Evolutionary conservation across 495 filamentous ascomycete species (phyloP).

Genomic region (Entonaema liquescens): DNA sequence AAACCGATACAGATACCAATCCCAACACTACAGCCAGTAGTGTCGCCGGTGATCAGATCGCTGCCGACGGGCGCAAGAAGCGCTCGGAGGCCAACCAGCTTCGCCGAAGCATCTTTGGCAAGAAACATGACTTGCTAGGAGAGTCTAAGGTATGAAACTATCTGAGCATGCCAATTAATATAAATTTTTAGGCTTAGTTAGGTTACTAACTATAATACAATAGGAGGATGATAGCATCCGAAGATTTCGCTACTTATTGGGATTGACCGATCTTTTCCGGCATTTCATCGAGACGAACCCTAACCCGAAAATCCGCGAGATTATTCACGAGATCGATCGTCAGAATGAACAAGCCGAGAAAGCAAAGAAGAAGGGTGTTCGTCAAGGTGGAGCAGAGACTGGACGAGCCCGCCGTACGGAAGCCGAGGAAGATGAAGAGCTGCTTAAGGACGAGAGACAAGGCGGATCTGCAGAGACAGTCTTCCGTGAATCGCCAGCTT

Average conservation of each 20-base stretch:
- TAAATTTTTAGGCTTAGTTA: neutral
- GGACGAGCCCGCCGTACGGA: constrained; percentile 88
- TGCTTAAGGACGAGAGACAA: constrained; percentile 88
- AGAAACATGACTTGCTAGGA: constrained; percentile 89
- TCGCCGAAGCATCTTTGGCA: constrained; percentile 89
- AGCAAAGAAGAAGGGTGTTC: constrained; percentile 72
- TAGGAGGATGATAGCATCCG: constrained; percentile 96
- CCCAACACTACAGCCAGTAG: constrained; percentile 92
- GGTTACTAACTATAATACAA: constrained; percentile 36
- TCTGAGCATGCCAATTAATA: constrained; percentile 3
- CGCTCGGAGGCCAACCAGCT: constrained; percentile 85
- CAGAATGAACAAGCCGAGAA: constrained; percentile 82
- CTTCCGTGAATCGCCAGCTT: constrained; percentile 91
- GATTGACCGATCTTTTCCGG: constrained; percentile 95
- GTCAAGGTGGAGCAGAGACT: constrained; percentile 84
- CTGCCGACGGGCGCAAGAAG: constrained; percentile 83
- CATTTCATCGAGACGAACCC: constrained; percentile 99
- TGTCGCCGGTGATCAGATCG: constrained; percentile 72
- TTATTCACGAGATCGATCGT: constrained; percentile 91
- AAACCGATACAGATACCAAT: constrained; percentile 91
- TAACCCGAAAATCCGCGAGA: constrained; percentile 87
- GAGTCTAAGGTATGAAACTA: constrained; percentile 79
- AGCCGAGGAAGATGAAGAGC: constrained; percentile 96
- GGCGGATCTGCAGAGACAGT: constrained; percentile 86
- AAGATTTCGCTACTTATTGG: constrained; percentile 93